Evolutionary conservation across 2,329 filamentous ascomycete genomes (phyloP).

Genomic region (Blastomyces parvus): DNA sequence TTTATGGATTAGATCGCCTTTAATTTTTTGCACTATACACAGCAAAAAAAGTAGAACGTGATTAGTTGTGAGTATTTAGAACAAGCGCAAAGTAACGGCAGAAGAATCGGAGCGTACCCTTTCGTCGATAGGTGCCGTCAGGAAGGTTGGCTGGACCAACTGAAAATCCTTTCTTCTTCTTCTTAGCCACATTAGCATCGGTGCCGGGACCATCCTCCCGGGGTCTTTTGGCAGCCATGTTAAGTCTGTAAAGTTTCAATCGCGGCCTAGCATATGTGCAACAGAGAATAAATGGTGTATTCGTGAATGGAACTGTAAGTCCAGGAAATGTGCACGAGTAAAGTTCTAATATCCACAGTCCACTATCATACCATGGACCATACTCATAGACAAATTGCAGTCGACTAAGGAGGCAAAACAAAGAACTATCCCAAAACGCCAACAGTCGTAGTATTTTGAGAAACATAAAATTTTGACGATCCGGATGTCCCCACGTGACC

Average conservation of each 20-base stretch:
- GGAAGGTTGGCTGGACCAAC: conserved; percentile 86
- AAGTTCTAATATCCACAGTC: not conserved
- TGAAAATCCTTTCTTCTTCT: conserved; percentile 63
- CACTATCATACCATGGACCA: not conserved
- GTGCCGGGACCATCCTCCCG: conserved; percentile 13
- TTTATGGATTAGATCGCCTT: conserved; percentile 78
- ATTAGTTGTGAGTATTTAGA: not conserved
- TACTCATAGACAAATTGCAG: not conserved
- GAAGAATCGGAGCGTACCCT: conserved; percentile 42
- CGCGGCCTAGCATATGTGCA: not conserved
- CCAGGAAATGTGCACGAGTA: not conserved
- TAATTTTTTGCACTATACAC: conserved; percentile 69
- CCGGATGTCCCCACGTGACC: not conserved
- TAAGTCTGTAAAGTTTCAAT: not conserved
- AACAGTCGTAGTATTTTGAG: not conserved
- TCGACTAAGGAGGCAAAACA: not conserved
- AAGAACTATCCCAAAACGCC: not conserved
- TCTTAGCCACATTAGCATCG: conserved; percentile 26
- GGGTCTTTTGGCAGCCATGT: conserved; percentile 17
- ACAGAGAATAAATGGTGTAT: not conserved
- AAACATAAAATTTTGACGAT: not conserved
- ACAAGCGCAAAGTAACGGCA: not conserved
- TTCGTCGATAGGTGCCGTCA: conserved; percentile 78
- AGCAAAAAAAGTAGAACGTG: conserved; percentile 4
- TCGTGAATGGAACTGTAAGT: not conserved